These are phyloP conservation scores for Carnegiea gigantea DNA, from an alignment of 179 eudicot species.

Conservation along the genomic window DNA sequence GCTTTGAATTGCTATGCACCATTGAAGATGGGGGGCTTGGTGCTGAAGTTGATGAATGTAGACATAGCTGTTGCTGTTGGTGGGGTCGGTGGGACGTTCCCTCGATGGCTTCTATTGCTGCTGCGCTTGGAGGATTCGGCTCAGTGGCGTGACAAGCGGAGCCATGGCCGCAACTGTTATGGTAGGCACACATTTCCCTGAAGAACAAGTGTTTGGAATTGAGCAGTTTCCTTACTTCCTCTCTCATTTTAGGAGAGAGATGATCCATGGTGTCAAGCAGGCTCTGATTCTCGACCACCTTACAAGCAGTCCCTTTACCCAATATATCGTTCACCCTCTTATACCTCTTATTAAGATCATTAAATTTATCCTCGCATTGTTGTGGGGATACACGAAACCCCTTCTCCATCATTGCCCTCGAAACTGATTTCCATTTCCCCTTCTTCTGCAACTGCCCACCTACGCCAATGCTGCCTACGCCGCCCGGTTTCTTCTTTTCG, in stretches of 20 bases:
- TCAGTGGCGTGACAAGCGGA: conserved; percentile 11
- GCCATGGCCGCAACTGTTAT: conserved; percentile 58
- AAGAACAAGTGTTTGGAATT: conserved; percentile 87
- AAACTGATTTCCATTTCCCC: conserved; percentile 93
- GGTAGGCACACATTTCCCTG: conserved; percentile 92
- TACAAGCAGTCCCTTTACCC: conserved; percentile 74
- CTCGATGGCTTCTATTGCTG: conserved; percentile 21
- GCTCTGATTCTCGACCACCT: conserved; percentile 72
- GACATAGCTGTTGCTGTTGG: conserved; percentile 36
- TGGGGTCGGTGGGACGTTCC: not conserved
- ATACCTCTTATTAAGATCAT: conserved; percentile 81
- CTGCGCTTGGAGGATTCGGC: conserved; percentile 20
- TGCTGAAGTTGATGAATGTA: conserved; percentile 34
- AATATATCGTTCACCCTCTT: conserved; percentile 83
- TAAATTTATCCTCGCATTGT: conserved; percentile 89
- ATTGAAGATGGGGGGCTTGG: conserved; percentile 5
- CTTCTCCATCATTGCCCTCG: conserved; percentile 83
- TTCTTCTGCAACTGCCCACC: conserved; percentile 69
- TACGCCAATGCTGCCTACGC: not conserved
- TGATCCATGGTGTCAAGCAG: conserved; percentile 70
- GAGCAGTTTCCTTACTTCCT: conserved; percentile 66
- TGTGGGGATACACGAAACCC: conserved; percentile 87
- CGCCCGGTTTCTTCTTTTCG: conserved; percentile 46
- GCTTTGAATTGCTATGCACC: conserved; percentile 2
- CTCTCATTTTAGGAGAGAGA: conserved; percentile 57